Conservation (phyloP, 2,329 filamentous ascomycete genomes). For the Aschersonia sp. region DNA sequence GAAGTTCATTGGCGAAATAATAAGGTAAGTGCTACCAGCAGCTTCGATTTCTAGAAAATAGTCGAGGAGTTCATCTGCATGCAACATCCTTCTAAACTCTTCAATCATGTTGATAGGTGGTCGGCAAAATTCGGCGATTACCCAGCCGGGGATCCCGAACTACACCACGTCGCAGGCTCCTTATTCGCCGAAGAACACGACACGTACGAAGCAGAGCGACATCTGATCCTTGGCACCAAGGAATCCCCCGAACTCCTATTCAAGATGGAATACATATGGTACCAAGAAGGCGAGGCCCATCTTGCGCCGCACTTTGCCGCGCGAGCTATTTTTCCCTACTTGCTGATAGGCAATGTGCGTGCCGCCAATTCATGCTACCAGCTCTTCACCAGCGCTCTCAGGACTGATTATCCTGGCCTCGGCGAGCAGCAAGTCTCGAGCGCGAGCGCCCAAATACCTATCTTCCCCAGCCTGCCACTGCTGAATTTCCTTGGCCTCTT, state of each 20-base stretch:
- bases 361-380: conserved; percentile 74
- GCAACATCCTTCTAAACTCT: no score
- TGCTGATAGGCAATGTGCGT: conserved; percentile 78
- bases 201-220: conserved; percentile 82
- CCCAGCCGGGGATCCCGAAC: conserved; percentile 81
- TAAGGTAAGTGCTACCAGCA: conserved; percentile 38
- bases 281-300: conserved; percentile 74
- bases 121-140: conserved; percentile 73
- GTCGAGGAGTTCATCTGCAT: background rate
- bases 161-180: conserved; percentile 82
- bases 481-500: conserved; percentile 87
- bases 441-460: conserved; percentile 54
- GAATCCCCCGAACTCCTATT: conserved; percentile 72
- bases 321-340: conserved; percentile 78
- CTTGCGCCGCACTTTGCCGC: conserved; percentile 76
- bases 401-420: conserved; percentile 33
- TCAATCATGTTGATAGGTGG: conserved; percentile 36
- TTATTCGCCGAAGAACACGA: conserved; percentile 90
- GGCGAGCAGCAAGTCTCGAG: conserved; percentile 69
- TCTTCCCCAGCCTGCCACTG: conserved; percentile 85
- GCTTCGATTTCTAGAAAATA: background rate
- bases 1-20: conserved; percentile 77
- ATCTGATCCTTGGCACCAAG: conserved; percentile 76
- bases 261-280: conserved; percentile 86
- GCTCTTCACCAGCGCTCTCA: conserved; percentile 33